Evolutionary conservation across 2,329 filamentous ascomycete genomes (phyloP).

Genomic region (Colletotrichum echinochloae): DNA sequence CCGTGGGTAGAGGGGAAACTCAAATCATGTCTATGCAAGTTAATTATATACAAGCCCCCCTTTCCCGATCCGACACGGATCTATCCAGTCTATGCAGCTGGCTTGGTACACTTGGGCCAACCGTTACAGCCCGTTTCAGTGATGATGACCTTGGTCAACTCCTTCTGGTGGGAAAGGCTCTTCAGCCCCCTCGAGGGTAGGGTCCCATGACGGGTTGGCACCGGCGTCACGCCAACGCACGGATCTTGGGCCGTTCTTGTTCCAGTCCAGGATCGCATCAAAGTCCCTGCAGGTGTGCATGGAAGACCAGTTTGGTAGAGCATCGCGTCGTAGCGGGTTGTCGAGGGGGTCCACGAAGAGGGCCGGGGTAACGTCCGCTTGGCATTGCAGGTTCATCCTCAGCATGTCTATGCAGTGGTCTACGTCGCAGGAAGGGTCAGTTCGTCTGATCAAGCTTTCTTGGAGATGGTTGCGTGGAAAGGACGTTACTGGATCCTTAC

Average conservation of each 20-base stretch:
- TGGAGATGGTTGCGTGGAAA: fast-evolving
- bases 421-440: background rate
- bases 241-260: constrained; percentile 29
- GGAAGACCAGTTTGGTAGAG: constrained; percentile 33
- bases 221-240: constrained; percentile 36
- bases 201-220: constrained; percentile 34
- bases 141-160: constrained; percentile 6
- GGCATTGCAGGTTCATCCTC: constrained; percentile 31
- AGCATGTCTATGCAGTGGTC: constrained; percentile 37
- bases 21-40: too few relatives aligned
- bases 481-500: background rate
- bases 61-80: too few relatives aligned
- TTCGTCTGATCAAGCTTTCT: fast-evolving
- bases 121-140: background rate
- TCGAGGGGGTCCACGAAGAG: constrained; percentile 31
- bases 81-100: too few relatives aligned
- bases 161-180: constrained; percentile 26
- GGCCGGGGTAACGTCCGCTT: constrained; percentile 31
- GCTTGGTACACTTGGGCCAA: too few relatives aligned
- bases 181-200: constrained; percentile 19
- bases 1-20: too few relatives aligned
- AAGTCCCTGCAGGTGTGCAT: constrained; percentile 37
- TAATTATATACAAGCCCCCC: too few relatives aligned
- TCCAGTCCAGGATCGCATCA: constrained; percentile 34
- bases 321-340: constrained; percentile 26